Conservation (phyloP, 2,329 filamentous ascomycete species). For the Zalaria obscura region DNA sequence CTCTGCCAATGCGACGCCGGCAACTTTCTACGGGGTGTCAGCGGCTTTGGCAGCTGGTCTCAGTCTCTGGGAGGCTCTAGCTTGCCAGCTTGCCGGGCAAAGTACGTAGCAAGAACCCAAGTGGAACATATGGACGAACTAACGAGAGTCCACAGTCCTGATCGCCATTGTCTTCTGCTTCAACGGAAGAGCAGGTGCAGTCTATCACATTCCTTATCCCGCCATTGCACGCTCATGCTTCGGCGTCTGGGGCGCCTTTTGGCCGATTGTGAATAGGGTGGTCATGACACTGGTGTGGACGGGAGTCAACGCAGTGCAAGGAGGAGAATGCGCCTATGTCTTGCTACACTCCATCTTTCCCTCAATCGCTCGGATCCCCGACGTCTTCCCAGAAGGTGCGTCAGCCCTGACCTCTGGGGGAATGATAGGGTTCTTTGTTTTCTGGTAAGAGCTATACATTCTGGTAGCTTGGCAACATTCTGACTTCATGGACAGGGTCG, state of each 20-base stretch:
- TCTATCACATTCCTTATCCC: conserved; percentile 30
- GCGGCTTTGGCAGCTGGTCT: conserved; percentile 16
- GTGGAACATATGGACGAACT: no score
- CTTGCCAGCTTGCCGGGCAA: conserved; percentile 25
- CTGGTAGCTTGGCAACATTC: no score
- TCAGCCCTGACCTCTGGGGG: no score
- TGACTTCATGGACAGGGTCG: no score
- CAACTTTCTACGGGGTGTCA: conserved; percentile 1
- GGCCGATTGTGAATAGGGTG: conserved; percentile 30
- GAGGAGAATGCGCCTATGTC: conserved; percentile 1
- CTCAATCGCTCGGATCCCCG: neutral
- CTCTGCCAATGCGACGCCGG: conserved; percentile 1
- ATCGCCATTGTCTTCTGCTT: conserved; percentile 27
- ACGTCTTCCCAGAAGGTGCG: no score
- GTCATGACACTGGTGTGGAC: conserved; percentile 34
- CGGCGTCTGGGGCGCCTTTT: conserved; percentile 30
- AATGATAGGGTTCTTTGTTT: no score
- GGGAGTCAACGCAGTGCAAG: conserved; percentile 7
- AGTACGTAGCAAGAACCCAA: neutral
- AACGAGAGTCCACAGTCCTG: conserved; percentile 10
- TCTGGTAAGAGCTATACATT: no score
- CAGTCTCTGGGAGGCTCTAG: conserved; percentile 32
- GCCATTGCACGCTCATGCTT: conserved; percentile 29
- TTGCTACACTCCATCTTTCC: conserved; percentile 1
- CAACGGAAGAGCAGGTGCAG: conserved; percentile 28